Percentiles rank a stretch among this genome's conserved stretches.
Evolutionary conservation across 2,329 filamentous ascomycete genomes (phyloP).

Genomic region (Grosmannia serpens): DNA sequence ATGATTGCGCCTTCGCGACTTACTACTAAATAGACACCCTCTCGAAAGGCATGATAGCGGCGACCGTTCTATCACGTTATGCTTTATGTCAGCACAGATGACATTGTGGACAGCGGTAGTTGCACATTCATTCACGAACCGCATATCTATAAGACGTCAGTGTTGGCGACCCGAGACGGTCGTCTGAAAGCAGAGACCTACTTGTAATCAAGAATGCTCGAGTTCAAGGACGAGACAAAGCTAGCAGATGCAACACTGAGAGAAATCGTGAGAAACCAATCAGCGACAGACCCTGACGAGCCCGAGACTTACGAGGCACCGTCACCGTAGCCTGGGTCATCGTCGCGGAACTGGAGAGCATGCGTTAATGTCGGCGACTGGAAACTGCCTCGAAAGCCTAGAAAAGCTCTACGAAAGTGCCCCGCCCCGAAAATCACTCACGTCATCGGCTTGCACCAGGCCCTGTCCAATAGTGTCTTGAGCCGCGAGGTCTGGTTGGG

Average conservation of each 20-base stretch:
- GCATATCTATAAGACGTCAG: background rate
- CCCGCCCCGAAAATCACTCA: no score
- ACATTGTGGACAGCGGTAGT: no score
- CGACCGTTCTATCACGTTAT: background rate
- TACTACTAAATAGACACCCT: background rate
- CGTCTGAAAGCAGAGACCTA: background rate
- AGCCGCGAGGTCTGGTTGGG: no score
- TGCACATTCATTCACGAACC: no score
- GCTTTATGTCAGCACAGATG: background rate
- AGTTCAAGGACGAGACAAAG: background rate
- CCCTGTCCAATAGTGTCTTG: no score
- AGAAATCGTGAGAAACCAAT: background rate
- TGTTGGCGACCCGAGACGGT: no score
- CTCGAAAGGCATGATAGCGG: slow-evolving; percentile 3
- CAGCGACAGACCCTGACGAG: background rate
- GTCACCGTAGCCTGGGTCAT: background rate
- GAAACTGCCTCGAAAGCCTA: background rate
- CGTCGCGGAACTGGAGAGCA: background rate
- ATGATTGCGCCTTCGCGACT: background rate
- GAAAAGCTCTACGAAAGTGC: slow-evolving; percentile 38
- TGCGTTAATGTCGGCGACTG: background rate
- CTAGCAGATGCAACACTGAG: background rate
- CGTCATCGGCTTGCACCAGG: no score
- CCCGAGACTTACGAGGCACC: background rate
- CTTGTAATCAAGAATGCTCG: slow-evolving; percentile 2